Conservation (phyloP, 2,329 filamentous ascomycete species). For the Nemania abortiva region DNA sequence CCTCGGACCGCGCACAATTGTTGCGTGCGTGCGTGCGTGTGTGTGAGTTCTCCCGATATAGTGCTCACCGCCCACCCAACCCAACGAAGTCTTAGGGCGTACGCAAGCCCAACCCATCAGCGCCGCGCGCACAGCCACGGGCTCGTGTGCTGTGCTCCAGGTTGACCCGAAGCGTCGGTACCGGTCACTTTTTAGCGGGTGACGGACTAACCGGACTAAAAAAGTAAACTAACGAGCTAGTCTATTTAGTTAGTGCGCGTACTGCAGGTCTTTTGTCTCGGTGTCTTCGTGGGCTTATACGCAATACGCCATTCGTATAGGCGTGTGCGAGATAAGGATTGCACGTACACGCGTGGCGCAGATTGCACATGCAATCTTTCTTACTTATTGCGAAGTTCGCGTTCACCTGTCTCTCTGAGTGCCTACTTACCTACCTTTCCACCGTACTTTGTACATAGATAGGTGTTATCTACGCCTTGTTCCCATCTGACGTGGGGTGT, state of each 20-base stretch:
- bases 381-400: not conserved
- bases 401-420: not conserved
- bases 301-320: not conserved
- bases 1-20: slow-evolving; percentile 2
- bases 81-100: slow-evolving; percentile 12
- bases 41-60: not conserved
- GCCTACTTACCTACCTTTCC: not conserved
- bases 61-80: slow-evolving; percentile 15
- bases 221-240: not conserved
- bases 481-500: not conserved
- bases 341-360: slow-evolving; percentile 7
- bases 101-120: slow-evolving; percentile 22
- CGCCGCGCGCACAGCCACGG: slow-evolving; percentile 27
- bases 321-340: not conserved
- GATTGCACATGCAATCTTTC: not conserved
- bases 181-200: not conserved
- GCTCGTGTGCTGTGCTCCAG: slow-evolving; percentile 20
- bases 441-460: too few species aligned
- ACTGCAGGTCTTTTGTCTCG: not conserved
- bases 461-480: not conserved
- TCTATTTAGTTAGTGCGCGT: not conserved
- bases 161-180: slow-evolving; percentile 16
- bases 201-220: not conserved
- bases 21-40: not conserved
- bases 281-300: not conserved